Base-by-base conservation (phyloP, 2,329 filamentous ascomycete species). In the Volutella citrinella region DNA sequence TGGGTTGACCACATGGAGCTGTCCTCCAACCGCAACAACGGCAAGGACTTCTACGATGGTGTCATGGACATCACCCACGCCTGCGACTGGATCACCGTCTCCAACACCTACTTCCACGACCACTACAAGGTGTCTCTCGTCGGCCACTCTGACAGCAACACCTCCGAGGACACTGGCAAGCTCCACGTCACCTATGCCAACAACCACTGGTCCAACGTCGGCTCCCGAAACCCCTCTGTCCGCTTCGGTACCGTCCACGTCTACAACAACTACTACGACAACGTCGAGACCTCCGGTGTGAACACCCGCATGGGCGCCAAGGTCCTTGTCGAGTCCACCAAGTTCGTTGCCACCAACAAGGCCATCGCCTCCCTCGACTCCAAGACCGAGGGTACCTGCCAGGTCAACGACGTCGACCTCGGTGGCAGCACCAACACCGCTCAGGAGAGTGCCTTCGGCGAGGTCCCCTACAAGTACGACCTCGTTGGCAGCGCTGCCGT, bases 11-110 rank as follows among this genome's bases (percentile, higher is more conserved):
- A 84, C 64, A 69, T 70, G 55, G 80, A 85, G 44, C 67, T 85
- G 15, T 78, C 72, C 5, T 78, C 75, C 16, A 72, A 83, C 60
- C 53, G 56, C 20, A 64, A 70, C 48, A 66, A 76, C 54, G 77
- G 70, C 65, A 85, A 85, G 64, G 79, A 86, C 64, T 82, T 74
- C 64, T 84, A 82, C 53, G 82, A 85, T 36, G 81, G 82, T 19
- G 71, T 85, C 3, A 61, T 80, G 28, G 82, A 85, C 48, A 62
- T 72, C 31, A 82, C 73, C 30, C 80, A 83, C 60, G 82, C 66
- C 28, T 65, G 72, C 9, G 78, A 84, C 63, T 84, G 64, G 51
- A 57, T 82, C 37, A 82, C 72, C 36, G 54, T 75, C 40, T 62
- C 49, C 40, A 54, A 53, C 48, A 54, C 42, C 19, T 46, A 36